Evolutionary conservation across 1,284 basidiomycete genomes (phyloP).

Genomic region (Ganoderma sinense): DNA sequence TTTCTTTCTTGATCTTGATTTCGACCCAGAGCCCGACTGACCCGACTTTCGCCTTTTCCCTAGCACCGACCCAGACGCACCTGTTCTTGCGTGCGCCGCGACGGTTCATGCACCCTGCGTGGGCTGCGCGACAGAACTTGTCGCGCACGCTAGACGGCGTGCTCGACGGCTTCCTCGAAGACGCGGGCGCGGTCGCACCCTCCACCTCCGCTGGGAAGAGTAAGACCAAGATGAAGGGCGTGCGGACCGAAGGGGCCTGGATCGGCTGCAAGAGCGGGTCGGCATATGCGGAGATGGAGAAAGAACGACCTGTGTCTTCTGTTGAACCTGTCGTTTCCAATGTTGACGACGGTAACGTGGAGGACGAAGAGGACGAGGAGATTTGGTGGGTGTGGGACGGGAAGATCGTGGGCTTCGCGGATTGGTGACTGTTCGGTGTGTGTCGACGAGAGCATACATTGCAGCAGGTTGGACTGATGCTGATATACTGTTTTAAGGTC

Average conservation of each 20-base stretch:
- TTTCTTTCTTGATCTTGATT: neutral
- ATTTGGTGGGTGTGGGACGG: constrained; percentile 87
- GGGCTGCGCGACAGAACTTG: constrained; percentile 74
- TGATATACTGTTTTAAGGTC: neutral
- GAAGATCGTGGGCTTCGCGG: constrained; percentile 71
- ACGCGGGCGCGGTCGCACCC: constrained; percentile 18
- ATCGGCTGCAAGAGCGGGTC: constrained; percentile 45
- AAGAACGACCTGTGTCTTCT: constrained; percentile 13
- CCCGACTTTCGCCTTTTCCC: neutral
- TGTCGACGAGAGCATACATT: neutral
- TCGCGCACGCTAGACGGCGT: constrained; percentile 40
- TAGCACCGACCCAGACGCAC: constrained; percentile 76
- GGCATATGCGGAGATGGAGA: constrained; percentile 19
- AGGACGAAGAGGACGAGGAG: constrained; percentile 69
- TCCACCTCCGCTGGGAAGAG: constrained; percentile 24
- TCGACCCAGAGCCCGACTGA: neutral
- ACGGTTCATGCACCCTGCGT: constrained; percentile 73
- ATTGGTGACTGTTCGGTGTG: constrained; percentile 55
- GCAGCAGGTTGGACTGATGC: neutral
- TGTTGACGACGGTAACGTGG: neutral
- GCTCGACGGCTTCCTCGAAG: constrained; percentile 50
- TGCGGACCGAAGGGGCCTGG: constrained; percentile 67
- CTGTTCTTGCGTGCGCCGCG: constrained; percentile 75
- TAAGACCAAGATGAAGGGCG: constrained; percentile 32
- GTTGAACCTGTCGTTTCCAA: neutral